Evolutionary conservation across 306 rosid genomes (phyloP), one percentile per base, ranked within the genome.

Genomic region (Cajanus cajan): DNA sequence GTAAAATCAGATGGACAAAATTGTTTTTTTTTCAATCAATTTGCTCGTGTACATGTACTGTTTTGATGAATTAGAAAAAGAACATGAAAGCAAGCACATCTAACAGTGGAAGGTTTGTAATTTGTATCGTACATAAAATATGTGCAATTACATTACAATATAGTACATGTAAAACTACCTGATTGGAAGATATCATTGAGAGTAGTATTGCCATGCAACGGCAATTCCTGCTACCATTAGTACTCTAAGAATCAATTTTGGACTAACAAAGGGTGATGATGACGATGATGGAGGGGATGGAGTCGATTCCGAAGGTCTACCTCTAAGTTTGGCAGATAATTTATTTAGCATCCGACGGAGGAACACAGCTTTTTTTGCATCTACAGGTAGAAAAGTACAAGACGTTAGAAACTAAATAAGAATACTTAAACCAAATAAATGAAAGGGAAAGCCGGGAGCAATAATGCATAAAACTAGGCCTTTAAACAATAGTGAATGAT

Each of bases 151-250:
- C 51, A 77, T 70, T 19, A 28, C 40, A 76, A 72, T 72, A 65
- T 68, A 63, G 80, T 82, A 82, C 82, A 83, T 11, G 69, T 22
- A 73, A 71, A 70, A 77, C 73, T 74, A 85, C 28, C 82, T 68
- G 74, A 55, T 69, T 69, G 39, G 61, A 64, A 37, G 77, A 65
- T 72, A 68, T 84, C 82, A 94, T 76, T 81, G 77, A 33, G 82
- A 83, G 74, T 83, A 90, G 75, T 83, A 89, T 66, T 94, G 93
- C 96, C 96, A 90, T 48, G 83, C 72, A 75, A 88, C 79, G 51
- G 97, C 97, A 81, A 90, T 41, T 40, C 91, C 97, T 71, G 93
- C 92, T 71, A 89, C 89, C 16, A 87, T 16, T 57, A 84, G 48
- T 44, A 92, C 90, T 82, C 75, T 84, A 48, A 92, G 54, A 55